Evolutionary conservation across 495 filamentous ascomycete genomes (phyloP), one percentile per base, ranked within the genome.

Genomic region (Penicillium angulare): DNA sequence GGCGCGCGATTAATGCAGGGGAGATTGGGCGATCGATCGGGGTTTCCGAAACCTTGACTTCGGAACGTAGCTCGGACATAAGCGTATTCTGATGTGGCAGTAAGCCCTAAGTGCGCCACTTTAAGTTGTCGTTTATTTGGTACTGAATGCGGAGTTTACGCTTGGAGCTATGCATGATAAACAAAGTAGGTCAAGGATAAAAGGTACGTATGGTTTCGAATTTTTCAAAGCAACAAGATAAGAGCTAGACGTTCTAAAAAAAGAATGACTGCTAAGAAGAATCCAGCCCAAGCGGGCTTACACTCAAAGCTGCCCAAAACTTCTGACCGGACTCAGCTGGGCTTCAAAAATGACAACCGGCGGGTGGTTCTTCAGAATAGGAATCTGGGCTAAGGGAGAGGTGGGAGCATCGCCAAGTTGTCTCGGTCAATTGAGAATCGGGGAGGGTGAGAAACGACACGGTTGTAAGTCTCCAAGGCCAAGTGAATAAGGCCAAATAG

Each of bases 231-330:
- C 43, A 59, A 47, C 36, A 32, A 49, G 18, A 49, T 43, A 47
- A 48, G 38, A 40, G 47, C 53, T 45, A 57, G 42, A 29, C 20
- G 22, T 36, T 47, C 57, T 60, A 40, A 48, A 12, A n/a, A 26
- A 23, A 56, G 15, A 56, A 43, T 35, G 52, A 53, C 49, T 36
- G 49, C 57, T 58, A 53, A 46, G 34, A 60, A 43, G 41, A 41
- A 55, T 51, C 50, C 51, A 50, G 47, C 47, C 52, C 52, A 39
- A 53, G 22, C 39, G 53, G 38, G 50, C 45, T 21, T 50, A 55
- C 47, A 44, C 51, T 31, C 36, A 47, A 58, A 52, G 53, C 36
- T 41, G 55, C 59, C 48, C 59, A 45, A 47, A 52, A 46, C 9
- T 47, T 27, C 18, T 46, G 51, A 55, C 35, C 42, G 49, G 40